phyloP scores from a whole-genome alignment of 306 rosid species.

The Gastrolobium villosum region DNA sequence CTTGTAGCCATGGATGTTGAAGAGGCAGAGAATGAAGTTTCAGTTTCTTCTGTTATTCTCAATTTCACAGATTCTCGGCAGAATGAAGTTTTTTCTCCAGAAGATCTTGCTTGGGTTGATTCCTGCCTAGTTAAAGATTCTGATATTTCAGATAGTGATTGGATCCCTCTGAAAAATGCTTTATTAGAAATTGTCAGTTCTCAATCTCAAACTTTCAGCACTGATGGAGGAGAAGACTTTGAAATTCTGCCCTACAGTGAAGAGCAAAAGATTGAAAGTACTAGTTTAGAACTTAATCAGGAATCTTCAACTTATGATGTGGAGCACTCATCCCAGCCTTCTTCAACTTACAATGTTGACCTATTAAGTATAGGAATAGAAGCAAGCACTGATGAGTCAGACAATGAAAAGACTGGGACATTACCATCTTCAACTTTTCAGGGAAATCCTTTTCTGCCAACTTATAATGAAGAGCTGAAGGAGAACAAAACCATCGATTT shows the following conservation, averaged over 20 bases:
- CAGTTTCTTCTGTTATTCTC: constrained; percentile 36
- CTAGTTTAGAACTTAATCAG: constrained; percentile 33
- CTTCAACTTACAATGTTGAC: constrained; percentile 42
- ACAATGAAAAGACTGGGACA: constrained; percentile 35
- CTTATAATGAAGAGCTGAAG: constrained; percentile 61
- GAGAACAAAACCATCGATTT: constrained; percentile 40
- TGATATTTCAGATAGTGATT: constrained; percentile 52
- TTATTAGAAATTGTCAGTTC: constrained; percentile 66
- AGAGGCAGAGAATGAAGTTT: constrained; percentile 39
- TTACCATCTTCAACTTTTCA: constrained; percentile 48
- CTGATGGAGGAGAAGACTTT: constrained; percentile 38
- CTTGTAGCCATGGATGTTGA: constrained; percentile 52
- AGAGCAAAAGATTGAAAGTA: constrained; percentile 5
- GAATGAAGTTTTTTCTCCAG: constrained; percentile 56
- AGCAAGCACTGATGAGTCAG: constrained; percentile 34
- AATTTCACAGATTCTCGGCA: constrained; percentile 36
- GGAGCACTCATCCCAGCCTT: constrained; percentile 29
- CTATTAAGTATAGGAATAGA: constrained; percentile 40
- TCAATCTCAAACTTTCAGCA: constrained; percentile 45
- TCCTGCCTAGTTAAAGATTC: constrained; percentile 64
- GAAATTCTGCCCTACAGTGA: constrained; percentile 46
- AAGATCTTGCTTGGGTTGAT: constrained; percentile 82
- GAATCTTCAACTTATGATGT: constrained; percentile 37
- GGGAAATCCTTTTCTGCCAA: constrained; percentile 79
- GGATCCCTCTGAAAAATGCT: constrained; percentile 69